Evolutionary conservation across 1,284 basidiomycete species (phyloP), one percentile per base, ranked within the genome.

Genomic region (Cutaneotrichosporon sp.): DNA sequence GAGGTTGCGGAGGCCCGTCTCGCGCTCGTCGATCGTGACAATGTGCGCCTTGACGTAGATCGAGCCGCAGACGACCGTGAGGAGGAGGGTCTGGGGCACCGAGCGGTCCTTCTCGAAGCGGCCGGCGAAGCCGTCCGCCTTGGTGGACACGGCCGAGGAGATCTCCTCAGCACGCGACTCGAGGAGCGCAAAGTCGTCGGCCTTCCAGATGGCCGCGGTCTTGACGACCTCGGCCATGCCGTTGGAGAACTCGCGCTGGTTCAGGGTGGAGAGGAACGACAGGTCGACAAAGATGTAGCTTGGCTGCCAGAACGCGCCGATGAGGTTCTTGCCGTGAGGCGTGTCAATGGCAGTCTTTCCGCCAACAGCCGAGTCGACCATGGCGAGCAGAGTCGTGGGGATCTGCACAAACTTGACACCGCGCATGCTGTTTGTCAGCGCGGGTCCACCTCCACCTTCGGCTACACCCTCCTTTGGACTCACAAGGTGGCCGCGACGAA

Each of bases 261-360:
- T 95, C 5, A 99, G 87, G 1, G 93, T 95, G 70, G 93, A 91
- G 64, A 99, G 86, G 83, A 97, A 97, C 0, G 94, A 89, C 18
- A 92, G 89, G 78, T 99, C 97, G 70, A 98, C 97, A 80, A 99
- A 99, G 76, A 98, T 90, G 82, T 90, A 98, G 72, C 89, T 87
- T 1, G 95, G 95, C 80, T 99, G 97, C 91, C 94, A 95, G 84
- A 99, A 99, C 4, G 95, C 90, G 66, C 95, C 97, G 69, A 99
- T 92, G 69, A 99, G 85, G 80, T 99, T 99, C 83, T 99, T 99
- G 64, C 95, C 97, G 67, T 89, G 88, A 4, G 89, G 92, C 0
- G 95, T 97, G 78, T 99, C 97, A 68, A 99, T 95, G 33, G 95
- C 97, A 0, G 97, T 99, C 84, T 99, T 99, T 52, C 95, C 97